These are phyloP conservation scores for Xylariaceae sp. DNA, from an alignment of 2,329 filamentous ascomycete genomes.

Conservation along the genomic window DNA sequence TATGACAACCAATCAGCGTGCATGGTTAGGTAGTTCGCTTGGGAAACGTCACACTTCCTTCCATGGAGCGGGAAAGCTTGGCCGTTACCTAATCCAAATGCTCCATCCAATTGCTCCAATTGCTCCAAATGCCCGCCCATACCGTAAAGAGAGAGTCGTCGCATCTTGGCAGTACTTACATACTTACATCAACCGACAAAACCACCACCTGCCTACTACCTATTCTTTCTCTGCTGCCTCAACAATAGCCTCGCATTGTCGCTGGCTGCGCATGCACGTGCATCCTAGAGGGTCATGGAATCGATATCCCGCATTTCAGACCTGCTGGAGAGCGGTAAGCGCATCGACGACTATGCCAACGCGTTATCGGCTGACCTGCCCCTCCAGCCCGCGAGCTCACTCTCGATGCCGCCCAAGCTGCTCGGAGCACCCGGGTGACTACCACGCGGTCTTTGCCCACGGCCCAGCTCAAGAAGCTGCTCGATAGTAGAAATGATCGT, in stretches of 20 bases:
- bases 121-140: too few species aligned
- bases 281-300: slow-evolving; percentile 60
- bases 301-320: slow-evolving; percentile 90
- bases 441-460: slow-evolving; percentile 63
- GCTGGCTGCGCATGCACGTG: slow-evolving; percentile 17
- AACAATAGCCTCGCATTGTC: slow-evolving; percentile 27
- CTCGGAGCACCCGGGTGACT: slow-evolving; percentile 58
- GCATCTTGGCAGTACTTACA: background rate
- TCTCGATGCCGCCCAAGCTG: slow-evolving; percentile 90
- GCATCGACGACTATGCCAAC: slow-evolving; percentile 5
- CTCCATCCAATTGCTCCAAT: too few species aligned
- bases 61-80: too few species aligned
- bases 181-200: background rate
- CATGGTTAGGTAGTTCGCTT: too few species aligned
- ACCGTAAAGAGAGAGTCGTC: too few species aligned
- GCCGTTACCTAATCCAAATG: too few species aligned
- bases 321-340: slow-evolving; percentile 85
- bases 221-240: slow-evolving; percentile 7
- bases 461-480: slow-evolving; percentile 86
- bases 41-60: too few species aligned
- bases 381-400: slow-evolving; percentile 84
- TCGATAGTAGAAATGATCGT: slow-evolving; percentile 88
- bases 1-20: too few species aligned
- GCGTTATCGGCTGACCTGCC: slow-evolving; percentile 11
- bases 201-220: background rate